phyloP scores from a whole-genome alignment of 1,284 basidiomycete genomes.

The Rhodotorula mucilaginosa region DNA sequence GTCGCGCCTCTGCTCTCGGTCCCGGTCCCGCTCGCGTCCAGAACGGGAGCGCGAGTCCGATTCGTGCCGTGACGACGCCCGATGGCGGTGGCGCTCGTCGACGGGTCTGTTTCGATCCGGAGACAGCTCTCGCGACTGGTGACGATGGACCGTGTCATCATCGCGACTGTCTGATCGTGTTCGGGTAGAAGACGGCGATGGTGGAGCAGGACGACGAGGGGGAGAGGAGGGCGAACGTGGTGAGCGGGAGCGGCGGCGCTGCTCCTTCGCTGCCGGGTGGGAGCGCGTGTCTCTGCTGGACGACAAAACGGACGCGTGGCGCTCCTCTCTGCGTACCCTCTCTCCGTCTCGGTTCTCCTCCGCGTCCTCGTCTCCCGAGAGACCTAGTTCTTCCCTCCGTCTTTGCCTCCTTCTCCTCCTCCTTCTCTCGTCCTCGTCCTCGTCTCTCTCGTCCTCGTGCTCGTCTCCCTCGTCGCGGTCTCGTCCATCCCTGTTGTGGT shows the following conservation, averaged over 20 bases:
- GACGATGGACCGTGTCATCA: background rate
- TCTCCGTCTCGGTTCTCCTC: background rate
- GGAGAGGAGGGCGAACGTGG: background rate
- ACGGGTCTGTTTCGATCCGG: background rate
- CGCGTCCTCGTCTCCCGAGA: slow-evolving; percentile 1
- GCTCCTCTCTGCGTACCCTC: background rate
- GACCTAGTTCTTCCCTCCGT: background rate
- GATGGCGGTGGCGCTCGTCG: background rate
- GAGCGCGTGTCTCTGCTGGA: background rate
- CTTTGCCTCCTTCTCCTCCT: background rate
- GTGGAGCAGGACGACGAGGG: background rate
- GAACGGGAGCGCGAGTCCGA: no score
- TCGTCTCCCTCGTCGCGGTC: slow-evolving; percentile 2
- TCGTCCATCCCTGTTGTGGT: background rate
- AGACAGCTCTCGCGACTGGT: background rate
- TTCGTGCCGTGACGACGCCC: no score
- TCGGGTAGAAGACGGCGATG: background rate
- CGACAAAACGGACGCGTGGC: background rate
- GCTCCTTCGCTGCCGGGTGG: no score
- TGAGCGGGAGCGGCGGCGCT: background rate
- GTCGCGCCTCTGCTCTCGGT: background rate
- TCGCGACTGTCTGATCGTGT: background rate
- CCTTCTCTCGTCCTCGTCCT: slow-evolving; percentile 6
- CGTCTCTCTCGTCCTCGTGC: slow-evolving; percentile 6
- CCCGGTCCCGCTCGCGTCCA: background rate